Evolutionary conservation across 768 basidiomycete species (phyloP).

Genomic region (Mrakia blollopis): DNA sequence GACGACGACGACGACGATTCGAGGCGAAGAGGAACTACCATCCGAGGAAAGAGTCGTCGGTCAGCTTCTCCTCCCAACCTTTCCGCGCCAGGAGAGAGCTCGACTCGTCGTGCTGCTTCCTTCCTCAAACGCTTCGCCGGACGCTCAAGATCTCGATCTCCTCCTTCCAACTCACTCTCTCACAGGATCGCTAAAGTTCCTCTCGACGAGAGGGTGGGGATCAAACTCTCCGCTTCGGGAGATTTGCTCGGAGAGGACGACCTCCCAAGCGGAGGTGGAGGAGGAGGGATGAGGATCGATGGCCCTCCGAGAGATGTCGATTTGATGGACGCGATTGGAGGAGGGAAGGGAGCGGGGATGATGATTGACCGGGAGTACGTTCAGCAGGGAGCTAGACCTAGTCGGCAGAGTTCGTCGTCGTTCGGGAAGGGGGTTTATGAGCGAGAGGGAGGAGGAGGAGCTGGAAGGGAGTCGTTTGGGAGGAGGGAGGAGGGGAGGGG

Average conservation of each 20-base stretch:
- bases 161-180: neutral
- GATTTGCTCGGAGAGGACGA: neutral
- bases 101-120: neutral
- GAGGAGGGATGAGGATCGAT: neutral
- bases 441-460: neutral
- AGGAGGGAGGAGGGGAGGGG: neutral
- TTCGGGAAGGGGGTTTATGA: neutral
- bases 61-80: neutral
- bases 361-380: neutral
- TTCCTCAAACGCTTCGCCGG: neutral
- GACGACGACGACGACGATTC: too few relatives aligned
- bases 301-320: neutral
- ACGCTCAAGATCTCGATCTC: neutral
- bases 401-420: too few relatives aligned
- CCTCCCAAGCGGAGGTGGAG: neutral
- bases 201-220: neutral
- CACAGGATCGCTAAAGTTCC: neutral
- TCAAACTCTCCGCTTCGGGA: neutral
- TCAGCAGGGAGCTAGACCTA: neutral
- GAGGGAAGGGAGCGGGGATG: neutral
- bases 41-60: too few relatives aligned
- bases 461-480: neutral
- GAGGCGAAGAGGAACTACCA: too few relatives aligned
- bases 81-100: neutral
- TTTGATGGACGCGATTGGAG: neutral